Percentiles rank a stretch among this genome's conserved stretches.
These are phyloP conservation scores for Syzygium grande DNA, from an alignment of 345 rosid genomes.

Conservation along the genomic window DNA sequence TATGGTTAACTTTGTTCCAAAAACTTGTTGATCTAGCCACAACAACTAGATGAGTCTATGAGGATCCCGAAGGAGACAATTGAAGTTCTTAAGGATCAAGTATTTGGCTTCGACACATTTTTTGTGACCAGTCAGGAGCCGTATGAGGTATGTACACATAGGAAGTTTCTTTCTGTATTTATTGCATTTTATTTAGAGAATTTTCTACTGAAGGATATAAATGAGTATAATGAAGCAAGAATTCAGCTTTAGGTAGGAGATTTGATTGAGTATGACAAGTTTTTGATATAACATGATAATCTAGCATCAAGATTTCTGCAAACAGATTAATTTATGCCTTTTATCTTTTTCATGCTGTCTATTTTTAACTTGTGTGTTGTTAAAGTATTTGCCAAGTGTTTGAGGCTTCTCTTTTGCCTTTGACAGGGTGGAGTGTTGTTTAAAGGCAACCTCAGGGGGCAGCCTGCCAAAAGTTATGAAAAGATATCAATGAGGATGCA, in stretches of 20 bases:
- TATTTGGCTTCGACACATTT: constrained; percentile 90
- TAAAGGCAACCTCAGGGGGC: constrained; percentile 90
- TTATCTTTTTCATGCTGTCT: neutral
- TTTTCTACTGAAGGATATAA: neutral
- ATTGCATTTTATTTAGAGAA: neutral
- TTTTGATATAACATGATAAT: neutral
- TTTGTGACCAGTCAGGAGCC: constrained; percentile 97
- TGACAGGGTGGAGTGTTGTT: constrained; percentile 82
- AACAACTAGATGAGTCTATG: constrained; percentile 61
- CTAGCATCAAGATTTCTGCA: neutral
- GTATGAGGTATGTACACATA: constrained; percentile 52
- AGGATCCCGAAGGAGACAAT: constrained; percentile 82
- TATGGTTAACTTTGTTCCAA: constrained; percentile 5
- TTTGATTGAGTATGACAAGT: neutral
- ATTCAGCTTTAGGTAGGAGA: neutral
- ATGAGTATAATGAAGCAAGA: neutral
- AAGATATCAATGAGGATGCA: constrained; percentile 68
- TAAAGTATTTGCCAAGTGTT: neutral
- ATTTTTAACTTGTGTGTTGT: neutral
- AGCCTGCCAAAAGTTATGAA: constrained; percentile 73
- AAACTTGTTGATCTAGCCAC: constrained; percentile 42
- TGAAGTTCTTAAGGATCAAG: constrained; percentile 81
- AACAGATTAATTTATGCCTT: neutral
- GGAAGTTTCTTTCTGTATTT: neutral
- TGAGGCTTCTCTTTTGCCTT: constrained; percentile 1